Evolutionary conservation across 2,329 filamentous ascomycete species (phyloP).

Genomic region (Sclerotiophoma versabilis): DNA sequence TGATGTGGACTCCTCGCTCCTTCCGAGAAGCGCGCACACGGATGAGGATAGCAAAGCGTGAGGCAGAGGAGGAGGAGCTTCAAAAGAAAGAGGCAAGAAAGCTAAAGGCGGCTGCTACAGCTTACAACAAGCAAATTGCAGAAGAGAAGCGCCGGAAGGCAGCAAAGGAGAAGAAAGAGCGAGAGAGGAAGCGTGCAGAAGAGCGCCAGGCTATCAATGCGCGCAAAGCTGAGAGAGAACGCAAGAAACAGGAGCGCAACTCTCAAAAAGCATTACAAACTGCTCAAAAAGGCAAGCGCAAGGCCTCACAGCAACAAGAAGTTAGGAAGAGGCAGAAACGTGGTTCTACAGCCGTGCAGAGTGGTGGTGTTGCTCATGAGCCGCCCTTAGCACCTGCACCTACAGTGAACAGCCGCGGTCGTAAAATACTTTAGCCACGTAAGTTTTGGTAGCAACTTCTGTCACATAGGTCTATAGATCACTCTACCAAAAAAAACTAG

Average conservation of each 20-base stretch:
- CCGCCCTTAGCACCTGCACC: neutral
- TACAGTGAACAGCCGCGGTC: neutral
- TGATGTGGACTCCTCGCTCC: neutral
- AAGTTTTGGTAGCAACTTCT: neutral
- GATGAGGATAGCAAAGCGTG: neutral
- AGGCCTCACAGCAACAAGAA: neutral
- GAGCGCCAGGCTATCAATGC: neutral
- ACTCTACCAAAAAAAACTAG: neutral
- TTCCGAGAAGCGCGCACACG: neutral
- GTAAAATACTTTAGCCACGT: neutral
- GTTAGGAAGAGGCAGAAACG: conserved; percentile 2
- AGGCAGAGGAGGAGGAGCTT: neutral
- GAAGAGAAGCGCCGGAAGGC: neutral
- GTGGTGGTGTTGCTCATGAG: conserved; percentile 1
- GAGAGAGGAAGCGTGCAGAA: neutral
- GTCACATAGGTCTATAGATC: neutral
- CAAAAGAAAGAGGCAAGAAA: neutral
- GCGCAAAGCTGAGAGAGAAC: too few species aligned
- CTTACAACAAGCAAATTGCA: neutral
- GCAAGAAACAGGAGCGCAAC: neutral
- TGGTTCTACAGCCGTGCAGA: conserved; percentile 2
- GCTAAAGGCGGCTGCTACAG: neutral
- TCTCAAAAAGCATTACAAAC: neutral
- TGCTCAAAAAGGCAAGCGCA: conserved; percentile 5
- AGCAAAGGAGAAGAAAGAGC: neutral